Evolutionary conservation across 768 basidiomycete species (phyloP).

Genomic region (Vararia minispora): DNA sequence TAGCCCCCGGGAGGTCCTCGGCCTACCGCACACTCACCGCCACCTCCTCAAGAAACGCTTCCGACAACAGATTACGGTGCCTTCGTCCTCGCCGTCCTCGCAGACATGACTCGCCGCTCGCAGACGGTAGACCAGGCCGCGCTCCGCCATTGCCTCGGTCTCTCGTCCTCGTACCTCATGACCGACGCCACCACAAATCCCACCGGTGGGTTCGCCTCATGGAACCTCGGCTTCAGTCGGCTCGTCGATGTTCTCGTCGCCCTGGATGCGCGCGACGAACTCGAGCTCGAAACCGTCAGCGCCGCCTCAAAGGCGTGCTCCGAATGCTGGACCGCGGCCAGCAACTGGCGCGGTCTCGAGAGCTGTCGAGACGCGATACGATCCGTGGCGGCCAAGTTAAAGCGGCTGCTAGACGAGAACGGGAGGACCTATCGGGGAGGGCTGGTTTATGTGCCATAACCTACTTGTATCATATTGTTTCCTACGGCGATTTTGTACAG

Average conservation of each 20-base stretch:
- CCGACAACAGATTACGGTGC: conserved; percentile 48
- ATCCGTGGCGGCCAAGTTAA: conserved; percentile 49
- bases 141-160: conserved; percentile 52
- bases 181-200: conserved; percentile 61
- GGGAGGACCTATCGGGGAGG: conserved; percentile 31
- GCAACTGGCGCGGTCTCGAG: conserved; percentile 57
- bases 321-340: conserved; percentile 71
- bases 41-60: too few relatives aligned
- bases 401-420: conserved; percentile 42
- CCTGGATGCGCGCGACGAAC: conserved; percentile 53
- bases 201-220: conserved; percentile 43
- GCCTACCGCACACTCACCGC: too few relatives aligned
- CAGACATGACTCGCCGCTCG: conserved; percentile 34
- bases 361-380: conserved; percentile 53
- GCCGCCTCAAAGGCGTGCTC: conserved; percentile 61
- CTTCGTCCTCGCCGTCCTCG: conserved; percentile 46
- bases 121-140: conserved; percentile 47
- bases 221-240: conserved; percentile 56
- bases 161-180: conserved; percentile 71
- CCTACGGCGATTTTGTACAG: too few relatives aligned
- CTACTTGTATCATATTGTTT: too few relatives aligned
- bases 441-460: conserved; percentile 25
- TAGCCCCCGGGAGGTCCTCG: too few relatives aligned
- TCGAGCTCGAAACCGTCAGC: conserved; percentile 69
- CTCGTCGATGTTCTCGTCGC: conserved; percentile 64